phyloP scores from a whole-genome alignment of 345 rosid genomes.

The Brassica cretica region DNA sequence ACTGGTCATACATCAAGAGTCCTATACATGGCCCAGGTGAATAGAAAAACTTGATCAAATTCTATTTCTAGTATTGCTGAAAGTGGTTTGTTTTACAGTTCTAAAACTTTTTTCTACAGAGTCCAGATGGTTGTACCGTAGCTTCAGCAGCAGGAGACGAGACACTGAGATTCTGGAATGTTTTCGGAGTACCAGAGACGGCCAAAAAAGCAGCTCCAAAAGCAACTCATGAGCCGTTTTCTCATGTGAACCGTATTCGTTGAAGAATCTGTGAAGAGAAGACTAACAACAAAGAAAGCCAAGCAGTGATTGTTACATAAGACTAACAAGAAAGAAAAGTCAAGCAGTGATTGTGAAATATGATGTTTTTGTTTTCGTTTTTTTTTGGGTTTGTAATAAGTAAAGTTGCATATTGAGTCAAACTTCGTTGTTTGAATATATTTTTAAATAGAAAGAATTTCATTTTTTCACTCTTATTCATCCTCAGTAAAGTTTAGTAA shows the following conservation, averaged over 20 bases:
- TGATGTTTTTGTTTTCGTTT: background rate
- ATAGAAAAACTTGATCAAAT: background rate
- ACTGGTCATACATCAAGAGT: constrained; percentile 47
- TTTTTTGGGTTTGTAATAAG: constrained; percentile 2
- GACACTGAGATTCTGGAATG: constrained; percentile 71
- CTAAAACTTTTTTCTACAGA: constrained; percentile 36
- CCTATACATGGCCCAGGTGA: constrained; percentile 39
- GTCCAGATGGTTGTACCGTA: constrained; percentile 75
- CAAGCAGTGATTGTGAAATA: background rate
- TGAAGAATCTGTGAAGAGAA: constrained; percentile 32
- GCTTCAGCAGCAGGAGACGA: constrained; percentile 85
- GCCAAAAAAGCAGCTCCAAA: constrained; percentile 45
- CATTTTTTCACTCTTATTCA: background rate
- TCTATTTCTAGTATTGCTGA: background rate
- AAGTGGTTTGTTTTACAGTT: background rate
- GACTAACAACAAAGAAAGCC: background rate
- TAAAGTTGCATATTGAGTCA: constrained; percentile 2
- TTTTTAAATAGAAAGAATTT: background rate
- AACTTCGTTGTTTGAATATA: constrained; percentile 3
- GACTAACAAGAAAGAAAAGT: background rate
- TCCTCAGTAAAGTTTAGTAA: background rate
- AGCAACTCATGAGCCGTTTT: constrained; percentile 53
- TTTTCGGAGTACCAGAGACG: constrained; percentile 58
- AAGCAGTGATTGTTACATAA: background rate
- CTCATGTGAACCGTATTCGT: constrained; percentile 57